Percentiles rank a stretch among this genome's conserved stretches.
These are phyloP conservation scores for Phytopythium sindhum DNA, from an alignment of 352 stramenopile genomes.

Conservation along the genomic window DNA sequence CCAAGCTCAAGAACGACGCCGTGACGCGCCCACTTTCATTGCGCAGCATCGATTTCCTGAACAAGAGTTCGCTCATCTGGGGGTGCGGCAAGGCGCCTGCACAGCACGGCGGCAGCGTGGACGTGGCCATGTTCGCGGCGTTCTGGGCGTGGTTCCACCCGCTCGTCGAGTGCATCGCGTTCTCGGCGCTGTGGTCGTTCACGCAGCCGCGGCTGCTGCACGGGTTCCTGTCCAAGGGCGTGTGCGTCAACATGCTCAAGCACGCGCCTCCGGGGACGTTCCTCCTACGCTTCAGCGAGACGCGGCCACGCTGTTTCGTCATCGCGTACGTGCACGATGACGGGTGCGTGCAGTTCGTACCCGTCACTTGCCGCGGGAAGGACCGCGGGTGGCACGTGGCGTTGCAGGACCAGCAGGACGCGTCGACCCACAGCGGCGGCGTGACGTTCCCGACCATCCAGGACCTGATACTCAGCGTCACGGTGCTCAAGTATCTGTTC, in stretches of 20 bases:
- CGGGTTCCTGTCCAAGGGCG: slow-evolving; percentile 80
- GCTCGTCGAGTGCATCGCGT: slow-evolving; percentile 60
- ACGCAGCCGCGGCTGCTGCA: slow-evolving; percentile 78
- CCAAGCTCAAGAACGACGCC: slow-evolving; percentile 63
- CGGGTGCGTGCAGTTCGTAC: slow-evolving; percentile 69
- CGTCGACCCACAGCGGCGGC: slow-evolving; percentile 15
- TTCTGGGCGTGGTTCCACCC: slow-evolving; percentile 80
- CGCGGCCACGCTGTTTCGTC: slow-evolving; percentile 54
- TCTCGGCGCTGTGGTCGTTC: slow-evolving; percentile 57
- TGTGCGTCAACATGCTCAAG: slow-evolving; percentile 73
- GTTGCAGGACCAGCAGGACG: slow-evolving; percentile 27
- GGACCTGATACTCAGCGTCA: slow-evolving; percentile 74
- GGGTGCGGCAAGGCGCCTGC: slow-evolving; percentile 32
- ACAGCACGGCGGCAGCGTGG: slow-evolving; percentile 40
- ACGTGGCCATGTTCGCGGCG: slow-evolving; percentile 57
- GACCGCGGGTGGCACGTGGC: slow-evolving; percentile 53
- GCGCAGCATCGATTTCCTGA: slow-evolving; percentile 76
- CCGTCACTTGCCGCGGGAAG: slow-evolving; percentile 49
- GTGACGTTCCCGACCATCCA: slow-evolving; percentile 62
- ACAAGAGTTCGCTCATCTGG: slow-evolving; percentile 72
- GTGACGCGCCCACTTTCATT: slow-evolving; percentile 62
- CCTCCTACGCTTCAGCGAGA: slow-evolving; percentile 79
- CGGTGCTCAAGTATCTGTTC: slow-evolving; percentile 77
- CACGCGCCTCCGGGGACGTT: slow-evolving; percentile 68
- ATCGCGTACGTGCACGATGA: slow-evolving; percentile 68